These are phyloP conservation scores for Mimosa pudica DNA, from an alignment of 306 rosid species.

Conservation along the genomic window DNA sequence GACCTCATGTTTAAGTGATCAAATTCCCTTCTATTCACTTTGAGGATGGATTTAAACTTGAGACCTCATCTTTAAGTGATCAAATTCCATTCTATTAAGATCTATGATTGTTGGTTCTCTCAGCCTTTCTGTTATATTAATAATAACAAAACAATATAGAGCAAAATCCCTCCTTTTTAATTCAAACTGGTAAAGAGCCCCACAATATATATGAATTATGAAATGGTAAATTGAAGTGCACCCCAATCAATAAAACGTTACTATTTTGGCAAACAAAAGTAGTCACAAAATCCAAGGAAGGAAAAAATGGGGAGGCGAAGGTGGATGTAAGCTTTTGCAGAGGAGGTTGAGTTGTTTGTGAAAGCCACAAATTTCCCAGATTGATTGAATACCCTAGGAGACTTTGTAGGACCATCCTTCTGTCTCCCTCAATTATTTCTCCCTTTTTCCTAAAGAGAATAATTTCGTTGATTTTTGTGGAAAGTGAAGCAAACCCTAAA, in stretches of 20 bases:
- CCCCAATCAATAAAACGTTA: neutral
- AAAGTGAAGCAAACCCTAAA: constrained; percentile 50
- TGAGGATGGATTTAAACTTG: no score
- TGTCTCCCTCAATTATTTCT: constrained; percentile 56
- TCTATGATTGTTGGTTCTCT: no score
- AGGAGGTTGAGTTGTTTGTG: constrained; percentile 47
- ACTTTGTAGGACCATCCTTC: constrained; percentile 53
- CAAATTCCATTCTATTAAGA: no score
- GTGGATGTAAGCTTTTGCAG: constrained; percentile 44
- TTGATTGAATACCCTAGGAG: constrained; percentile 59
- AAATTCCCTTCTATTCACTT: no score
- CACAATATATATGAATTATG: neutral
- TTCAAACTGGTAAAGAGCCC: neutral
- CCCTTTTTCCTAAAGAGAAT: constrained; percentile 75
- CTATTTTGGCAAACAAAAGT: neutral
- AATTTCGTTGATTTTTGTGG: constrained; percentile 60
- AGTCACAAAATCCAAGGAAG: constrained; percentile 17
- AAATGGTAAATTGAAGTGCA: neutral
- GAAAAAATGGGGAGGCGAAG: constrained; percentile 45
- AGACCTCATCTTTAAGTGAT: no score
- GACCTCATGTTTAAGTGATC: no score
- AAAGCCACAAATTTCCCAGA: constrained; percentile 52
- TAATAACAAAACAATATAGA: neutral
- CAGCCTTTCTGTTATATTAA: neutral
- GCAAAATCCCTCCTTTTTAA: neutral